A percentile compares a stretch with the other conserved stretches of the same genome.
phyloP scores from a whole-genome alignment of 257 asterid species.

The Solanum rostratum region DNA sequence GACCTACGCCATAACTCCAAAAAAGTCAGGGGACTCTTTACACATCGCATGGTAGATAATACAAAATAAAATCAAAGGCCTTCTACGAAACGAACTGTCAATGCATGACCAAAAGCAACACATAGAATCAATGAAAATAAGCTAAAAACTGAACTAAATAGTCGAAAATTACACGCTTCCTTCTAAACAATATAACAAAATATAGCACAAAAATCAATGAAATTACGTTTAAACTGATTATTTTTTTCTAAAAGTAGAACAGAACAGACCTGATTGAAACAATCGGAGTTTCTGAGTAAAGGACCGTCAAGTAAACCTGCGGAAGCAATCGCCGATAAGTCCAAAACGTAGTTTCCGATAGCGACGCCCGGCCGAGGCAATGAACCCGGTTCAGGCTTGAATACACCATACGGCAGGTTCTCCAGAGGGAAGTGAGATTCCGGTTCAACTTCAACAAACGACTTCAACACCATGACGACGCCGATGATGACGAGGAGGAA shows the following conservation, averaged over 20 bases:
- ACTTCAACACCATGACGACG: conserved; percentile 49
- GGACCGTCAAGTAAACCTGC: conserved; percentile 86
- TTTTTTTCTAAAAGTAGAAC: neutral
- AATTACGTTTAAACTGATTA: neutral
- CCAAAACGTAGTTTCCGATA: conserved; percentile 67
- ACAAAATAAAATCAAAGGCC: neutral
- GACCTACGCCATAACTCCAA: neutral
- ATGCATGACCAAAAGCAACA: neutral
- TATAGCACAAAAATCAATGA: neutral
- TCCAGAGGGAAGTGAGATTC: conserved; percentile 93
- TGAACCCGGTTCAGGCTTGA: conserved; percentile 44
- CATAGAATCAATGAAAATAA: neutral
- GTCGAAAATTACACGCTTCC: neutral
- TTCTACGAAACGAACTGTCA: neutral
- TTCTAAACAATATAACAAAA: neutral
- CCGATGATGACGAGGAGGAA: neutral
- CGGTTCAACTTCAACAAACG: conserved; percentile 62
- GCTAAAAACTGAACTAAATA: neutral
- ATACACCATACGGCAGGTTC: conserved; percentile 94
- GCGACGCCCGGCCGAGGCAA: conserved; percentile 79
- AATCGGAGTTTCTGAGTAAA: conserved; percentile 44
- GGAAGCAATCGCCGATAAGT: conserved; percentile 48
- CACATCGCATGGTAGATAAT: too few species aligned
- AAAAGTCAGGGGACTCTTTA: too few species aligned
- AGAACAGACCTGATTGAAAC: conserved; percentile 56